These are phyloP conservation scores for Gymnopilus dilepis DNA, from an alignment of 768 basidiomycete genomes.

Conservation along the genomic window DNA sequence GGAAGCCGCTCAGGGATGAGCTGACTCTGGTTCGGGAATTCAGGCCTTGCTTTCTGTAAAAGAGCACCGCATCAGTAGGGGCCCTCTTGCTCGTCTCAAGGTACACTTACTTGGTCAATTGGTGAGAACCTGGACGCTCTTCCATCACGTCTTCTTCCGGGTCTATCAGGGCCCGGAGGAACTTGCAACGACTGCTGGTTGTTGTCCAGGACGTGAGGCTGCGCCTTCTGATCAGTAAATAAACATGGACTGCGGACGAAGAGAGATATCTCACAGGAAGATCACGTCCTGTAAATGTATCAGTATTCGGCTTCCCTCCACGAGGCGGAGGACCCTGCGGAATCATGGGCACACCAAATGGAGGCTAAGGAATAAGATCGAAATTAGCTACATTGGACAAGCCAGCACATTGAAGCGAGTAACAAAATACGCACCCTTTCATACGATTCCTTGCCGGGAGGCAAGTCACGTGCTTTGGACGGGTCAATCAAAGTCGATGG, in stretches of 20 bases:
- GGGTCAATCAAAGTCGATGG: slow-evolving; percentile 22
- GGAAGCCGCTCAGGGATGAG: background rate
- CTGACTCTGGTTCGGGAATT: background rate
- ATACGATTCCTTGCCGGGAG: slow-evolving; percentile 31
- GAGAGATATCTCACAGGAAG: background rate
- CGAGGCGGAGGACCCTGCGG: background rate
- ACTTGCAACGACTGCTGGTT: background rate
- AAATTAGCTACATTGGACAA: background rate
- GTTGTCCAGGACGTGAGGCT: background rate
- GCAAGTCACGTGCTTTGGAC: slow-evolving; percentile 24
- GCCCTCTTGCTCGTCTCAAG: too few species aligned
- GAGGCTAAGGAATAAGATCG: background rate
- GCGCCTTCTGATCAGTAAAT: background rate
- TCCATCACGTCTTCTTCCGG: slow-evolving; percentile 6
- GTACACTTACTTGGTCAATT: slow-evolving; percentile 5
- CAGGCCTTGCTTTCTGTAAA: background rate
- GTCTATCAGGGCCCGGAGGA: background rate
- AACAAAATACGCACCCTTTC: slow-evolving; percentile 28
- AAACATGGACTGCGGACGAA: background rate
- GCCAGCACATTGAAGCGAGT: background rate
- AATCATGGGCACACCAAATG: too few species aligned
- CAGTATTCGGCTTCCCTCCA: background rate
- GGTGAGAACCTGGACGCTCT: slow-evolving; percentile 15
- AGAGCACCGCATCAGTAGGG: background rate
- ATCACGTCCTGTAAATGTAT: background rate